These are phyloP conservation scores for Cadophora sp. DNA, from an alignment of 2,329 filamentous ascomycete genomes.

Conservation along the genomic window DNA sequence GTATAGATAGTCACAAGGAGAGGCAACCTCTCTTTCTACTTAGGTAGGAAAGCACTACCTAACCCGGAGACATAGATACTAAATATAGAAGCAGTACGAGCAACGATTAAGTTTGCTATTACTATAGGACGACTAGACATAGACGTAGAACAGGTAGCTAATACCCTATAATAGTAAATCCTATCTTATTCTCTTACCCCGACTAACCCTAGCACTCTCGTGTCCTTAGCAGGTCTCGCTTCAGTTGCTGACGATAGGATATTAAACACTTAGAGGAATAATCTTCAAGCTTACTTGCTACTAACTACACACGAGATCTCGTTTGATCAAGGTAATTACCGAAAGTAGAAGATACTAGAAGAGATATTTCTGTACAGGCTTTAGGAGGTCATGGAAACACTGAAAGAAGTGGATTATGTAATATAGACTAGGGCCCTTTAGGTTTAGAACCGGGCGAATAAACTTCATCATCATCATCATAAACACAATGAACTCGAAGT, in stretches of 20 bases:
- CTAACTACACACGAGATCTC: neutral
- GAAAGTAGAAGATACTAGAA: neutral
- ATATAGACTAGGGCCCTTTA: conserved; percentile 4
- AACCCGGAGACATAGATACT: too few species aligned
- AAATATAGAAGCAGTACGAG: too few species aligned
- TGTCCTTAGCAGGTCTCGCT: too few species aligned
- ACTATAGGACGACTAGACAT: too few species aligned
- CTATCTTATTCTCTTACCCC: too few species aligned
- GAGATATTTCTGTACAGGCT: neutral
- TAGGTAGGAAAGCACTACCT: neutral
- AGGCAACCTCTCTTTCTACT: neutral
- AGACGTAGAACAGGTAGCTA: too few species aligned
- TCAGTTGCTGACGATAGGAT: too few species aligned
- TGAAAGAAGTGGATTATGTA: neutral
- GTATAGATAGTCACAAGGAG: neutral
- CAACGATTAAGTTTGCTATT: too few species aligned
- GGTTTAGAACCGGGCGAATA: conserved; percentile 1
- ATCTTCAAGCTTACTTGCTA: neutral
- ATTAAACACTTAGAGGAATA: neutral
- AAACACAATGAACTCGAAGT: too few species aligned
- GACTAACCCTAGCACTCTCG: too few species aligned
- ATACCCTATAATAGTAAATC: too few species aligned
- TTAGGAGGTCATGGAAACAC: too few species aligned
- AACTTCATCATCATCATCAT: neutral
- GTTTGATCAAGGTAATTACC: neutral